phyloP scores from a whole-genome alignment of 371 early-diverging fungal species.

The Lichtheimia corymbifera region DNA sequence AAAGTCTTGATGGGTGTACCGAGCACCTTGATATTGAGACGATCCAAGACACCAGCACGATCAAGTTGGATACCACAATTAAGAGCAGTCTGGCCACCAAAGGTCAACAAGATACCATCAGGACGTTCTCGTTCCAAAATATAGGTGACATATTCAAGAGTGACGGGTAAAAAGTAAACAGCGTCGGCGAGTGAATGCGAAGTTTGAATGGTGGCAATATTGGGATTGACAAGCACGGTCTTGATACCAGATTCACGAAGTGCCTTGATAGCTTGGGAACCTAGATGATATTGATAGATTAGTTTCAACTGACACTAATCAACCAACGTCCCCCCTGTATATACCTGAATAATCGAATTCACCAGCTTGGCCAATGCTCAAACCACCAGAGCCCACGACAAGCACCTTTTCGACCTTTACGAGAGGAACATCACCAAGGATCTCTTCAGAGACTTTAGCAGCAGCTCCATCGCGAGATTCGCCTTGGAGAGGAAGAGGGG shows the following conservation, averaged over 20 bases:
- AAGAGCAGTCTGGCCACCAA: conserved; percentile 95
- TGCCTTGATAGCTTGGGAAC: conserved; percentile 94
- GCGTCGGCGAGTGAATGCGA: conserved; percentile 87
- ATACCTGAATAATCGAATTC: conserved; percentile 94
- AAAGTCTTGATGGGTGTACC: conserved; percentile 92
- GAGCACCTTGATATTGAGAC: conserved; percentile 81
- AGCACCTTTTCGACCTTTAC: conserved; percentile 83
- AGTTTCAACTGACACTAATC: background rate
- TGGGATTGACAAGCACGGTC: conserved; percentile 92
- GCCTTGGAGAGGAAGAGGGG: conserved; percentile 4
- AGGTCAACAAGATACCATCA: conserved; percentile 89
- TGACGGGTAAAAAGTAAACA: conserved; percentile 95
- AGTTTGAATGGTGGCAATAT: conserved; percentile 96
- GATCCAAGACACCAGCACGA: conserved; percentile 74
- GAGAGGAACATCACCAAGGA: conserved; percentile 46
- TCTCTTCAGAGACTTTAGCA: conserved; percentile 56
- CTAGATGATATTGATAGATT: conserved; percentile 22
- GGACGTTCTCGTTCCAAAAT: conserved; percentile 89
- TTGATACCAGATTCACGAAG: conserved; percentile 85
- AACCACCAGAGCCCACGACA: conserved; percentile 90
- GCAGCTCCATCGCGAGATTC: conserved; percentile 36
- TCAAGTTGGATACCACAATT: conserved; percentile 90
- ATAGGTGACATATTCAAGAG: conserved; percentile 83
- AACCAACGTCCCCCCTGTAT: background rate
- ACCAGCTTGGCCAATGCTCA: conserved; percentile 95